Evolutionary conservation across 2,329 filamentous ascomycete species (phyloP).

Genomic region (Mycosphaerella arachidis): DNA sequence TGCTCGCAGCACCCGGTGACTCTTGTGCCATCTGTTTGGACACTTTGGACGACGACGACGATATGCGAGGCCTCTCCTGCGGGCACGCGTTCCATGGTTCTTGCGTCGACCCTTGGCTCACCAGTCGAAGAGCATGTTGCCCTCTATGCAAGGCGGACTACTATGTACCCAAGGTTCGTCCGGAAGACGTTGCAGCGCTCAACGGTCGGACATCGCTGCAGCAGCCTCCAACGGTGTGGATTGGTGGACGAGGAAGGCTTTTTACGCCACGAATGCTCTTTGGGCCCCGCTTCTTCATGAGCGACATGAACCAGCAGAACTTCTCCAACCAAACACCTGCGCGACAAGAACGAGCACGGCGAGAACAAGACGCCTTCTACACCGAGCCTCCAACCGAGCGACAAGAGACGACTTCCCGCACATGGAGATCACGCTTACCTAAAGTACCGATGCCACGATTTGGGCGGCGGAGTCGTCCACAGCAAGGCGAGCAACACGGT

Average conservation of each 20-base stretch:
- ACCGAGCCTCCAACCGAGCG: constrained; percentile 8
- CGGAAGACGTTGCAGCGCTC: constrained; percentile 46
- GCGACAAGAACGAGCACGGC: constrained; percentile 8
- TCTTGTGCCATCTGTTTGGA: constrained; percentile 97
- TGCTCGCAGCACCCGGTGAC: constrained; percentile 77
- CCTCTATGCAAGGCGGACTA: constrained; percentile 98
- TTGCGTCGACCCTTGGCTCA: constrained; percentile 95
- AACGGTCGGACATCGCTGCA: constrained; percentile 19
- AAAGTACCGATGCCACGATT: constrained; percentile 24
- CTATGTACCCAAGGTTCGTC: constrained; percentile 85
- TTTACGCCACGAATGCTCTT: constrained; percentile 29
- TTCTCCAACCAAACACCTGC: constrained; percentile 5
- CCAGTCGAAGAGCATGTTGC: constrained; percentile 87
- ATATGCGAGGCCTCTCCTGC: constrained; percentile 87
- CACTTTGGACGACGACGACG: constrained; percentile 87
- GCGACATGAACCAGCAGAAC: constrained; percentile 9
- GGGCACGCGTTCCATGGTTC: constrained; percentile 98
- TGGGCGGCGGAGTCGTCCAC: constrained; percentile 20
- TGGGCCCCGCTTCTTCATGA: constrained; percentile 24
- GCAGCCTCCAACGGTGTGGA: constrained; percentile 28
- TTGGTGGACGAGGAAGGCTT: constrained; percentile 23
- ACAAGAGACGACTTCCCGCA: constrained; percentile 8
- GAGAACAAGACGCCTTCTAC: constrained; percentile 8
- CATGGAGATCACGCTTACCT: constrained; percentile 25
- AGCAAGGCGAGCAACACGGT: constrained; percentile 12